These are phyloP conservation scores for Eucalyptus cloeziana DNA, from an alignment of 345 rosid species.

Conservation along the genomic window DNA sequence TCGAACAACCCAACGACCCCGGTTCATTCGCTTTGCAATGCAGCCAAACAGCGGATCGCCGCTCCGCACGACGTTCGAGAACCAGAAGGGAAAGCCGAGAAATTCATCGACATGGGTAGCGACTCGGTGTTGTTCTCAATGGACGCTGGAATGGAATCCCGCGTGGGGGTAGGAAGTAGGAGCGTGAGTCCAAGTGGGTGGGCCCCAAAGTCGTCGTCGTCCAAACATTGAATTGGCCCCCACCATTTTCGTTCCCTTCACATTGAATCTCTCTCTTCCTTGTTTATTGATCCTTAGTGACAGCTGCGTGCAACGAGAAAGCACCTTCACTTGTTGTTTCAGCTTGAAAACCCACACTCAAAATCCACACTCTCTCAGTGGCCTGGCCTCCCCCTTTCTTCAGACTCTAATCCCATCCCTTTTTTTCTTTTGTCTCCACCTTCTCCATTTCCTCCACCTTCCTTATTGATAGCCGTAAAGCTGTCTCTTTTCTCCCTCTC, in stretches of 20 bases:
- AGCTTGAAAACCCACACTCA: not conserved
- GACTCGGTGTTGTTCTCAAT: not conserved
- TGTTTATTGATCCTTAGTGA: not conserved
- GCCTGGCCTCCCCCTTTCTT: not conserved
- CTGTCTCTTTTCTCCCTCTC: not conserved
- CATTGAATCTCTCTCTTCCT: not conserved
- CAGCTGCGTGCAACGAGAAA: not conserved
- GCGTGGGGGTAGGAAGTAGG: not conserved
- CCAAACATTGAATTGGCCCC: not conserved
- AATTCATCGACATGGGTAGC: not conserved
- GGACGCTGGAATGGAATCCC: not conserved
- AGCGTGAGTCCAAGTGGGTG: not conserved
- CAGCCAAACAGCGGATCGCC: not conserved
- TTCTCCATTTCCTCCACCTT: not conserved
- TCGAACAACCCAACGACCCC: not conserved
- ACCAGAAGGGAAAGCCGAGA: not conserved
- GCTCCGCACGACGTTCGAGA: not conserved
- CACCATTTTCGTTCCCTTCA: not conserved
- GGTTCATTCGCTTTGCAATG: not conserved
- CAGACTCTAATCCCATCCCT: not conserved
- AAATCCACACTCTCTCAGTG: not conserved
- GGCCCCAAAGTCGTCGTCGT: not conserved
- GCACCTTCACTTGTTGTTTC: not conserved
- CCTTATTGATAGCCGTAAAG: not conserved
- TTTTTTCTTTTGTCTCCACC: not conserved